Evolutionary conservation across 495 filamentous ascomycete genomes (phyloP).

Genomic region (Penicillium roqueforti): DNA sequence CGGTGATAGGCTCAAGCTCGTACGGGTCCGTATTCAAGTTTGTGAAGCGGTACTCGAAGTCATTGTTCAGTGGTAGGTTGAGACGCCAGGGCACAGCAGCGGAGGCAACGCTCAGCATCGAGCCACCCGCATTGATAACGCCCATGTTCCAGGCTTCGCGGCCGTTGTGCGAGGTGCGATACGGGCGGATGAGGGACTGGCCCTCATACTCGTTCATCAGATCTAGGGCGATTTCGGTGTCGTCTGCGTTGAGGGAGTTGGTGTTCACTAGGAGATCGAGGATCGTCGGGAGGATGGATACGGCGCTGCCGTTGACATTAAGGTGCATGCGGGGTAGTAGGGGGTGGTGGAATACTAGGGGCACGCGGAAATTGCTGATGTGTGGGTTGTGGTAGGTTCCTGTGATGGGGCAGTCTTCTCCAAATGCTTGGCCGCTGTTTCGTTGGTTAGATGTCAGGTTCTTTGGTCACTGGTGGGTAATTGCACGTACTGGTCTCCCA

Average conservation of each 20-base stretch:
- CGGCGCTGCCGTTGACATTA: constrained; percentile 36
- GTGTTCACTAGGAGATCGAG: constrained; percentile 45
- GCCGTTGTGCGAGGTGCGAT: constrained; percentile 28
- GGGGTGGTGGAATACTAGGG: constrained; percentile 43
- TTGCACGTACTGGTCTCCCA: constrained; percentile 37
- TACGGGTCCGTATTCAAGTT: constrained; percentile 33
- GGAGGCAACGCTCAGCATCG: constrained; percentile 37
- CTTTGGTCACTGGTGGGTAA: constrained; percentile 31
- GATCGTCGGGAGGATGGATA: constrained; percentile 44
- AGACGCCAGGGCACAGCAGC: constrained; percentile 38
- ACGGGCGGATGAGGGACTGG: constrained; percentile 44
- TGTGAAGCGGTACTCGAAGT: constrained; percentile 38
- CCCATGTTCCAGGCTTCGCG: constrained; percentile 43
- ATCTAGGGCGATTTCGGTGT: constrained; percentile 29
- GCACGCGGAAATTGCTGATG: constrained; percentile 44
- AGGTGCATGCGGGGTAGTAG: constrained; percentile 39
- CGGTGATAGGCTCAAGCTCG: constrained; percentile 30
- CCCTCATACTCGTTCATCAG: constrained; percentile 45
- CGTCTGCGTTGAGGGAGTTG: constrained; percentile 31
- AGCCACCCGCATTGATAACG: constrained; percentile 45
- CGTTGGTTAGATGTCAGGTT: constrained; percentile 25
- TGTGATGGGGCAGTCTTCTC: constrained; percentile 35
- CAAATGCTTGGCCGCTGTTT: constrained; percentile 38
- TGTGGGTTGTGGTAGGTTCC: constrained; percentile 45
- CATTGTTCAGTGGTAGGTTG: constrained; percentile 37